Base-by-base conservation (phyloP, 768 basidiomycete species). In the Leccinum arenicola region DNA sequence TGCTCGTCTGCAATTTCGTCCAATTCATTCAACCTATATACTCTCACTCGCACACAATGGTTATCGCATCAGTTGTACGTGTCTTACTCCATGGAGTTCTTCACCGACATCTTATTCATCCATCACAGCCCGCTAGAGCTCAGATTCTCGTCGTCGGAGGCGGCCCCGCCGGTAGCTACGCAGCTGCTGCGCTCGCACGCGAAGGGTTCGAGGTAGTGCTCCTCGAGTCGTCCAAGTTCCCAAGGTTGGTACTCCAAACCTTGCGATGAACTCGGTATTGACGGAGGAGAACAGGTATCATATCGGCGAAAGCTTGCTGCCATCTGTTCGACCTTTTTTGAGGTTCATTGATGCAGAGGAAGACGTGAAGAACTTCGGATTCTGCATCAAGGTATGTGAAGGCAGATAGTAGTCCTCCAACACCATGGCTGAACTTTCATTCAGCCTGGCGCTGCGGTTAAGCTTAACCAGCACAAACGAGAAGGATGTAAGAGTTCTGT, bases 81-180 rank as follows among this genome's bases (percentile, higher is more conserved):
- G 19, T 36, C 8, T 35, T 21, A 33, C 51, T 52, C 6, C 33
- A 23, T 11, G 4, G 19, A n/a, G 19, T 8, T 35, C 19, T n/a
- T 6, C 14, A 52, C 11, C 19, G 8, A 14, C 19, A 6, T 12
- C 51, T 52, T 8, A 36, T 36, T 17, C n/a, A 23, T 36, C 35
- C 14, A 15, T 36, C 11, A 11, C 35, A 52, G 51, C 51, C 51
- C 21, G 9, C 21, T 52, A 36, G 35, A 52, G 19, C 4, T 21
- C 59, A 61, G 17, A 55, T 65, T 4, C 62, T 65, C 3, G 52
- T 65, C 1, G 52, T 65, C 1, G 64, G 64, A 19, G 55, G 64
- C 5, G 64, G 64, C 12, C 59, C 62, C 1, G 52, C 62, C 0
- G 59, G 64, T 5, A 64, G 64, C 31, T 56, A 65, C 31, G 48